phyloP scores from a whole-genome alignment of 202 grass and related monocot species.

The Zoysia matrella region DNA sequence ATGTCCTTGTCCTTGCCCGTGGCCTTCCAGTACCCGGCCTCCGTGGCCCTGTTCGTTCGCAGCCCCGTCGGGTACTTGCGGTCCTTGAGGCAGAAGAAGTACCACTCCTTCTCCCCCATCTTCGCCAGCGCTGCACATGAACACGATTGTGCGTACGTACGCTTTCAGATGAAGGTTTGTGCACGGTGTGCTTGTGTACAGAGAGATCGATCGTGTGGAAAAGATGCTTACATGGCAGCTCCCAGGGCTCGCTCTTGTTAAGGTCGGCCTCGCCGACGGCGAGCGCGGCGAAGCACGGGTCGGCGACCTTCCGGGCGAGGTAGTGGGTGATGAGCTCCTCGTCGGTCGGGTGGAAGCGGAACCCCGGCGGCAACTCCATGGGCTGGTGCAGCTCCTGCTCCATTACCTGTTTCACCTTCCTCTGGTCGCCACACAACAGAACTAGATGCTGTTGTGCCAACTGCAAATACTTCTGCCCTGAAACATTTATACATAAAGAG shows the following conservation, averaged over 20 bases:
- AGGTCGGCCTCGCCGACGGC: slow-evolving; percentile 81
- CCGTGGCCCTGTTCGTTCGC: slow-evolving; percentile 75
- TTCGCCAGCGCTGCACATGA: slow-evolving; percentile 53
- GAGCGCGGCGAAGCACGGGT: slow-evolving; percentile 59
- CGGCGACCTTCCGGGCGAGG: slow-evolving; percentile 75
- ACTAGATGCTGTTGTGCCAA: neutral
- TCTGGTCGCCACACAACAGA: too few species aligned
- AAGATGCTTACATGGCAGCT: slow-evolving; percentile 75
- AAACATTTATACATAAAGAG: slow-evolving; percentile 37
- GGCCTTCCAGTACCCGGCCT: slow-evolving; percentile 79
- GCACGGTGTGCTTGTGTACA: too few species aligned
- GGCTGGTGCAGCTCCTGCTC: slow-evolving; percentile 30
- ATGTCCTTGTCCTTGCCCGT: slow-evolving; percentile 79
- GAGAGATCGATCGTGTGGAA: neutral
- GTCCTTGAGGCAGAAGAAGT: slow-evolving; percentile 85
- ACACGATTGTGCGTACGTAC: neutral
- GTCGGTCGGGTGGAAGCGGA: slow-evolving; percentile 94
- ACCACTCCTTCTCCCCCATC: slow-evolving; percentile 90
- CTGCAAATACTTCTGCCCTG: neutral
- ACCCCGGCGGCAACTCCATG: slow-evolving; percentile 49
- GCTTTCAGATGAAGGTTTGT: neutral
- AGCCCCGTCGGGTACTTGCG: slow-evolving; percentile 79
- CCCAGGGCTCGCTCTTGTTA: slow-evolving; percentile 96
- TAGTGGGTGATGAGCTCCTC: slow-evolving; percentile 98
- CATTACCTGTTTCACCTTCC: neutral